Evolutionary conservation across 345 rosid genomes (phyloP), one percentile per base, ranked within the genome.

Genomic region (Boechera stricta): DNA sequence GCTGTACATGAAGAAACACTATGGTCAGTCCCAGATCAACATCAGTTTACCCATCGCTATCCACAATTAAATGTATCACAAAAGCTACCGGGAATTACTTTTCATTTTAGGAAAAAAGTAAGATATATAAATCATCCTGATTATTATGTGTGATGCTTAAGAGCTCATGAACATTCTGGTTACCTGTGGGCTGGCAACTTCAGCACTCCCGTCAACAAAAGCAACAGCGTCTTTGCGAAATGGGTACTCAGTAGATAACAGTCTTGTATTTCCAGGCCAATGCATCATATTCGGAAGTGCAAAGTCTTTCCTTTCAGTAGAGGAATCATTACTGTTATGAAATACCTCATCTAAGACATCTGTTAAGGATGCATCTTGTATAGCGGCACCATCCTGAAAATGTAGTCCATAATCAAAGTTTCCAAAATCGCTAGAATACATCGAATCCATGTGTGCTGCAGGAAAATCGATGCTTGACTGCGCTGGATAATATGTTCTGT

Each of bases 381-480:
- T 85, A 76, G 83, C 24, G 5, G 85, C 84, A 48, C 89, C 91
- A 82, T 89, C 97, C 49, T 69, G 90, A 75, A 86, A 86, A 67
- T 13, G 41, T 61, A 82, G 45, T 41, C 86, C 90, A 35, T 66
- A 82, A 58, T 75, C 74, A 72, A 66, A 75, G 77, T 83, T 84
- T 76, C 97, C 97, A 75, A 94, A 90, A 78, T 94, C 95, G 80
- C 81, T 80, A 26, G 84, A 85, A 74, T 79, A 90, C 67, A 86
- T 91, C 1, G 94, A 85, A 80, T 79, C 87, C 72, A 87, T 65
- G 69, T 64, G 77, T 5, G 71, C 45, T 5, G 81, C 47, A 66
- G 82, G 89, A 53, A 81, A 79, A 39, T 66, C 61, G 67, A 80
- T 36, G 33, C 80, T 80, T 1, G 85, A 58, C 64, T 62, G 87